Conservation (phyloP, 1,139 yeast genomes). For the Casaregolazyma suthepensis region DNA sequence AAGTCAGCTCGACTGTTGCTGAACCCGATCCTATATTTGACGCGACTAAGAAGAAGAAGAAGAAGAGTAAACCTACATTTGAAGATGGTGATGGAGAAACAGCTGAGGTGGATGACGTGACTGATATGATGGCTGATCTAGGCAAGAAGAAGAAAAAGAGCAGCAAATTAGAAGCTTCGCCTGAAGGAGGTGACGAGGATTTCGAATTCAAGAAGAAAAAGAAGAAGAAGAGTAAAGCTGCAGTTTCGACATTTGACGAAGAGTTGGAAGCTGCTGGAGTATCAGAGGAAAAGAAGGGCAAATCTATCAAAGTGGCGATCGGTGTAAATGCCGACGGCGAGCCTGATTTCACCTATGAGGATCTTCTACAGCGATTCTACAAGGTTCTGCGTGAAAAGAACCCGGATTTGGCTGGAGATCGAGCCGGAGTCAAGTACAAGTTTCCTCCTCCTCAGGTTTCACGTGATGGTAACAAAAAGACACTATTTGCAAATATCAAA, state of each 20-base stretch:
- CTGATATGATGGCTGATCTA: constrained; percentile 42
- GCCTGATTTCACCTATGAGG: constrained; percentile 70
- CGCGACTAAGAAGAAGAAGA: constrained; percentile 73
- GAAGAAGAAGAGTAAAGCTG: constrained; percentile 61
- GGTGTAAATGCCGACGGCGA: constrained; percentile 32
- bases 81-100: constrained; percentile 34
- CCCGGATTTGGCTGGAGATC: constrained; percentile 97
- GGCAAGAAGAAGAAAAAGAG: constrained; percentile 49
- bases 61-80: constrained; percentile 38
- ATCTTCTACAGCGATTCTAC: constrained; percentile 78
- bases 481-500: constrained; percentile 92
- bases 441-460: constrained; percentile 96
- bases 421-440: constrained; percentile 87
- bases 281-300: constrained; percentile 40
- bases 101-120: constrained; percentile 33
- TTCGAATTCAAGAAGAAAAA: constrained; percentile 80
- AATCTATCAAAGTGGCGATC: constrained; percentile 27
- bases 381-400: constrained; percentile 80
- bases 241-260: constrained; percentile 75
- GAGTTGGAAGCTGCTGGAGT: constrained; percentile 90
- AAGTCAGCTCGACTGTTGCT: constrained; percentile 2
- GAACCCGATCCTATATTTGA: constrained; percentile 21
- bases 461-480: constrained; percentile 96
- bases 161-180: constrained; percentile 44
- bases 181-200: constrained; percentile 45